These are phyloP conservation scores for Kodamaea restingae DNA, from an alignment of 805 yeast genomes.

Conservation along the genomic window DNA sequence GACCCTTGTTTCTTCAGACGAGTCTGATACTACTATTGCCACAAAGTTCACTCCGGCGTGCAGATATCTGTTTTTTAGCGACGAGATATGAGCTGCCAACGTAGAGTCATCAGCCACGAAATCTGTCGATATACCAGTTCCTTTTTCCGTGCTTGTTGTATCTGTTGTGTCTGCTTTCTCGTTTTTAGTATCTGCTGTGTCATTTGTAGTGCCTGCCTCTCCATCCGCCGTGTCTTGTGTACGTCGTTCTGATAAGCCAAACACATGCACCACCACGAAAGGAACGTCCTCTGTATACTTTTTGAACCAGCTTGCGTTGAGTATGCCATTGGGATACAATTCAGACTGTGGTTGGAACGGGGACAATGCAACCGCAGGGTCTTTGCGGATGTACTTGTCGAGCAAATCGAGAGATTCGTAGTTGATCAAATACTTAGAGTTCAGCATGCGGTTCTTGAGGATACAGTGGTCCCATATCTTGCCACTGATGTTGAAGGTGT, in stretches of 20 bases:
- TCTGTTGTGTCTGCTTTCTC: no score
- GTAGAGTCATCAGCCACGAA: neutral
- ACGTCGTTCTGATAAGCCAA: no score
- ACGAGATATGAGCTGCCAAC: conserved; percentile 16
- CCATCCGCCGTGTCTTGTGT: no score
- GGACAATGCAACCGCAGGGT: conserved; percentile 16
- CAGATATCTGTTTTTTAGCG: conserved; percentile 12
- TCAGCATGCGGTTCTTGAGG: conserved; percentile 33
- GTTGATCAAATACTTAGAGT: conserved; percentile 27
- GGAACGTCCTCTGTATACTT: conserved; percentile 32
- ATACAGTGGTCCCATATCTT: conserved; percentile 37
- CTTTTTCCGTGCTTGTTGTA: no score
- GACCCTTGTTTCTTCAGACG: conserved; percentile 20
- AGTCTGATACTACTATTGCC: conserved; percentile 20
- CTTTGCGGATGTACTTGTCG: conserved; percentile 6
- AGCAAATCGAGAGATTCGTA: conserved; percentile 3
- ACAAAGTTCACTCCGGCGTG: conserved; percentile 17
- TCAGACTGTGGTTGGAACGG: conserved; percentile 36
- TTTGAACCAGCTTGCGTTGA: conserved; percentile 32
- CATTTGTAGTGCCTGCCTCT: neutral
- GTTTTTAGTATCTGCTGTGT: no score
- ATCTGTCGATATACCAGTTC: no score
- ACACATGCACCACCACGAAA: conserved; percentile 25
- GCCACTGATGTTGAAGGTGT: conserved; percentile 17
- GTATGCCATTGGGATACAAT: conserved; percentile 24